phyloP scores from a whole-genome alignment of 1,139 yeast genomes.

The Pichia sp. region DNA sequence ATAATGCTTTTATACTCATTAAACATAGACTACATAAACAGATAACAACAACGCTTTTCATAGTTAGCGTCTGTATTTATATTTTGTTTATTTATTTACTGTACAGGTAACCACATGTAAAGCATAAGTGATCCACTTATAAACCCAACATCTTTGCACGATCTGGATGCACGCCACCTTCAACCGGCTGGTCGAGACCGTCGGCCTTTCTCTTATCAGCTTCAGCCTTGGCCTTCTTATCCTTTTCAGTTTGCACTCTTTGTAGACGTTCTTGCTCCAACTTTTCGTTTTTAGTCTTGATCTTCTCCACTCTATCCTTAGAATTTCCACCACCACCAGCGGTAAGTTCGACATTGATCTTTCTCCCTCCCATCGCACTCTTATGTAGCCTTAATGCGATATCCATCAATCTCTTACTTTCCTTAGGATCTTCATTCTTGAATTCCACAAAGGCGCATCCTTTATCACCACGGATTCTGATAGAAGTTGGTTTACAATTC shows the following conservation, averaged over 20 bases:
- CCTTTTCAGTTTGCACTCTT: slow-evolving; percentile 36
- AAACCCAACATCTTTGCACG: slow-evolving; percentile 39
- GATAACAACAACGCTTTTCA: no score
- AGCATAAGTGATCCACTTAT: no score
- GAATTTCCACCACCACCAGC: slow-evolving; percentile 99
- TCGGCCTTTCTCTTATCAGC: slow-evolving; percentile 18
- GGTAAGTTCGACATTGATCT: slow-evolving; percentile 89
- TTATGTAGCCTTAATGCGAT: slow-evolving; percentile 80
- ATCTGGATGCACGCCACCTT: slow-evolving; percentile 51
- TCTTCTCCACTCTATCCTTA: slow-evolving; percentile 56
- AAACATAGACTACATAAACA: no score
- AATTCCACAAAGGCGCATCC: slow-evolving; percentile 95
- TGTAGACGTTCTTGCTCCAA: slow-evolving; percentile 56
- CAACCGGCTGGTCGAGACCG: slow-evolving; percentile 5
- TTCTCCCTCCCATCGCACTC: slow-evolving; percentile 55
- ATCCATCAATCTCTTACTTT: slow-evolving; percentile 75
- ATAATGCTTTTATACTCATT: no score
- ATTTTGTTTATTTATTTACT: no score
- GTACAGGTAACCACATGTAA: no score
- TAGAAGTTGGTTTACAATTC: slow-evolving; percentile 60
- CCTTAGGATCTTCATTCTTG: slow-evolving; percentile 44
- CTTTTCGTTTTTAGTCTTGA: slow-evolving; percentile 72
- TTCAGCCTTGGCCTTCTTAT: slow-evolving; percentile 22
- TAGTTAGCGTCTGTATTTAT: no score
- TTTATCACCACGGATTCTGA: slow-evolving; percentile 73